Base-by-base conservation (phyloP, 2,329 filamentous ascomycete genomes). In the Leptographium lundbergii region DNA sequence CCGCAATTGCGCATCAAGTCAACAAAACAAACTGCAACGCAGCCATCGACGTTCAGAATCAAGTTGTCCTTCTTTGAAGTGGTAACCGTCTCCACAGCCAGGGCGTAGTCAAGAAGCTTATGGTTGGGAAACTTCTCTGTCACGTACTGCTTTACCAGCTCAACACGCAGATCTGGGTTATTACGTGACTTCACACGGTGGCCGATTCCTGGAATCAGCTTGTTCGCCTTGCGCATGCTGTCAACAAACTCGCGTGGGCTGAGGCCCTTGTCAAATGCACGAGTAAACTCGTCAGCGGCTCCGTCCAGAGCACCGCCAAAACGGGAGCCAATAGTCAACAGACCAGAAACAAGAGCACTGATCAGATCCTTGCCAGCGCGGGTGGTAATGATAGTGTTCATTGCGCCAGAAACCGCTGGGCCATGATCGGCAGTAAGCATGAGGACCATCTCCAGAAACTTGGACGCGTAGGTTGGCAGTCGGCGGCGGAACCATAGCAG, bases 1-100 rank as follows among this genome's bases (percentile, higher is more conserved):
- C 94, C 94, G 73, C 91, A 96, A 84, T 96, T 96, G 76, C 94
- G 89, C 77, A 99, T 81, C 64, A 99, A 81, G 71, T 99, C 94
- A 65, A 99, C 91, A 72, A 99, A 99, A 87, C 91, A 96, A 73
- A 99, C 94, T 66, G 94, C 94, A 70, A 99, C 88, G 74, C 90
- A 96, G 69, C 94, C 94, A 72, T 97, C 94, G 61, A 99, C 94
- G 81, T 99, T 99, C 70, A 99, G 86, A 69, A 99, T 99, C 67
- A 99, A 85, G 82, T 97, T 99, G 80, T 99, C 94, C 84, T 99
- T 99, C 89, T 99, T 99, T 65, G 91, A 96, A 56, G 94, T 99
- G 59, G 94, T 99, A 65, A 99, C 94, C 13, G 88, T 89, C 84
- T 99, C 94, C 66, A 99, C 94, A 54, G 94, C 94, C 71, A 99